A percentile compares a stretch with the other conserved stretches of the same genome.
Evolutionary conservation across 345 rosid genomes (phyloP).

Genomic region (Corchorus capsularis): DNA sequence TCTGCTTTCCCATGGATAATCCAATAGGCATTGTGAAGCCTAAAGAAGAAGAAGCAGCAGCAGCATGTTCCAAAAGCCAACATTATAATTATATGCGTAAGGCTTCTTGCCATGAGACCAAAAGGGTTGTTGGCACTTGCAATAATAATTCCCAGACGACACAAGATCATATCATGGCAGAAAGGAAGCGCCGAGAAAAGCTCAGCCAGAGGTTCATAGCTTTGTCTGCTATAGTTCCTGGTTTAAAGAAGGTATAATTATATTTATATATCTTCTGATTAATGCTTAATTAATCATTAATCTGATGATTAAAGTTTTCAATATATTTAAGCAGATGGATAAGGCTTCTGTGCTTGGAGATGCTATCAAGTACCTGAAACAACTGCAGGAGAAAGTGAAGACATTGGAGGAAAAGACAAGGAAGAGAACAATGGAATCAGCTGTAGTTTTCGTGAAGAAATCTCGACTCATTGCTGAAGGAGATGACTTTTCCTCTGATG

Average conservation of each 20-base stretch:
- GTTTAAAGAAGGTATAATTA: constrained; percentile 58
- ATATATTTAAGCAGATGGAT: constrained; percentile 57
- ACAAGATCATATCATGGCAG: constrained; percentile 68
- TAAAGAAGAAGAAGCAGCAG: constrained; percentile 46
- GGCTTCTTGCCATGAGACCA: constrained; percentile 31
- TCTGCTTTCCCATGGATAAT: constrained; percentile 36
- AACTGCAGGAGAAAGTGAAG: constrained; percentile 73
- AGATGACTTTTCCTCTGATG: constrained; percentile 35
- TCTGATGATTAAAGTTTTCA: not conserved
- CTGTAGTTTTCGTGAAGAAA: constrained; percentile 63
- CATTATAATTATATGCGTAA: constrained; percentile 33
- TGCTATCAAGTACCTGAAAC: constrained; percentile 77
- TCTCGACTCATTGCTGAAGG: constrained; percentile 53
- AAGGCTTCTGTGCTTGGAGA: constrained; percentile 95
- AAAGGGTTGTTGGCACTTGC: constrained; percentile 28
- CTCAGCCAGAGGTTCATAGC: constrained; percentile 70
- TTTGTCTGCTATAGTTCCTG: constrained; percentile 65
- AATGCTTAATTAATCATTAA: not conserved
- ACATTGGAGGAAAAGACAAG: constrained; percentile 69
- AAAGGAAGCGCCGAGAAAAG: constrained; percentile 68
- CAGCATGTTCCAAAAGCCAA: constrained; percentile 32
- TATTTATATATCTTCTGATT: not conserved
- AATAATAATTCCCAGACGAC: constrained; percentile 38
- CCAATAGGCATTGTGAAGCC: constrained; percentile 42
- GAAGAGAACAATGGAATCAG: constrained; percentile 66